Conservation (phyloP, 306 rosid species). For the Gynostemma pentaphyllum region DNA sequence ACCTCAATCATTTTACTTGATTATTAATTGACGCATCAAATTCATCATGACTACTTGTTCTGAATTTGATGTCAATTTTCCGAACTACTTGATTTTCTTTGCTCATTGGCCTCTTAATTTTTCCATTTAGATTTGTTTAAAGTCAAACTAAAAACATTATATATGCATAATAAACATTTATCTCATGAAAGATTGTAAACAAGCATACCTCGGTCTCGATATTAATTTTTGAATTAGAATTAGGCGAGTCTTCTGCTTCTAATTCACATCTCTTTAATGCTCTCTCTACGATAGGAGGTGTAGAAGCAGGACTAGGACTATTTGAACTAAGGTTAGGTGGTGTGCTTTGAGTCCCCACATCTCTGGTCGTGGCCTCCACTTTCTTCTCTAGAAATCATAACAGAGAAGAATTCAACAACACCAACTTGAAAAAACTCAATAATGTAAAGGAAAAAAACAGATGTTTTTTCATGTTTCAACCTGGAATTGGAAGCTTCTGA, state of each 20-base stretch:
- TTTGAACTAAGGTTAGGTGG: constrained; percentile 43
- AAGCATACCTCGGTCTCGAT: constrained; percentile 44
- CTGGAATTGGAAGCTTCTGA: constrained; percentile 47
- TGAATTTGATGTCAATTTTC: not conserved
- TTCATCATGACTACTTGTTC: not conserved
- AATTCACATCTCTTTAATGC: constrained; percentile 24
- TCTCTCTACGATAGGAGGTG: constrained; percentile 50
- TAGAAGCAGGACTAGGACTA: constrained; percentile 46
- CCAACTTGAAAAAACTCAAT: not conserved
- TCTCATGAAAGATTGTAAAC: not conserved
- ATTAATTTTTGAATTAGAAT: constrained; percentile 33
- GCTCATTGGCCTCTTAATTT: not conserved
- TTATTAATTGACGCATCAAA: not conserved
- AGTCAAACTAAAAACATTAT: not conserved
- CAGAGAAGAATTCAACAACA: not conserved
- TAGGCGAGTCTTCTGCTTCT: constrained; percentile 35
- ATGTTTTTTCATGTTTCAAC: constrained; percentile 35
- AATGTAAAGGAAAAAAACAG: not conserved
- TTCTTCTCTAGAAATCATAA: constrained; percentile 31
- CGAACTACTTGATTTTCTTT: not conserved
- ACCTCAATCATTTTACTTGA: not conserved
- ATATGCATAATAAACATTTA: not conserved
- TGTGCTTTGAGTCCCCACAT: constrained; percentile 82
- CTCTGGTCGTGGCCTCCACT: constrained; percentile 47
- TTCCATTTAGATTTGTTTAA: not conserved